Evolutionary conservation across 2,329 filamentous ascomycete species (phyloP), one percentile per base, ranked within the genome.

Genomic region (Ascochyta clinopodiicola): DNA sequence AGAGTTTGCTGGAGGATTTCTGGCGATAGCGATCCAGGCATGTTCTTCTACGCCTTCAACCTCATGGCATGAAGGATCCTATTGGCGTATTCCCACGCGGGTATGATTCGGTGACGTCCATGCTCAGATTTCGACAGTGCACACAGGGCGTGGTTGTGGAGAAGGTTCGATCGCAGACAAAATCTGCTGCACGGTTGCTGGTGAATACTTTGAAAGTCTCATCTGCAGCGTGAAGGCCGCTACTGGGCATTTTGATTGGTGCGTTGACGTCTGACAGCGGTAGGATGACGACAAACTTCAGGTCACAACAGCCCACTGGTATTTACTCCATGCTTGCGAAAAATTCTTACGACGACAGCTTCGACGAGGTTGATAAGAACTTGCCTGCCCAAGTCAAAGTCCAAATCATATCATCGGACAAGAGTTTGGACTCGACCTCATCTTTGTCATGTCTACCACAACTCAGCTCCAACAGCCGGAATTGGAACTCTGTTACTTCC

Each of bases 391-490:
- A 8, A 22, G 12, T 1, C 17, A 13, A 38, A 19, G 13, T 12
- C 38, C 7, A 25, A 10, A 13, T 13, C n/a, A 22, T 12, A 38
- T 19, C 24, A 27, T n/a, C 22, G 15, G 13, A 27, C 38, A n/a
- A 15, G 3, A 27, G 24, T 27, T 10, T 27, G 13, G 12, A 31
- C 38, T 27, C 6, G 5, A 40, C 22, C 22, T 25, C 38, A 27
- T 1, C 10, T 12, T 40, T 19, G 29, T 27, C 9, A 50, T 51
- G 52, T 31, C 52, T 37, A 56, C 52, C 2, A 49, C 22, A 15
- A 51, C 46, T 6, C 42, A 56, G 21, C 52, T 51, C 19, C 21
- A 56, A 19, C 42, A 56, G 21, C 42, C 42, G n/a, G 52, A 51
- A 24, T 9, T 56, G 27, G 46, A 56, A 31, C 52, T 56, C 8